Evolutionary conservation across 2,329 filamentous ascomycete species (phyloP), one percentile per base, ranked within the genome.

Genomic region (Penicillium glabrum): DNA sequence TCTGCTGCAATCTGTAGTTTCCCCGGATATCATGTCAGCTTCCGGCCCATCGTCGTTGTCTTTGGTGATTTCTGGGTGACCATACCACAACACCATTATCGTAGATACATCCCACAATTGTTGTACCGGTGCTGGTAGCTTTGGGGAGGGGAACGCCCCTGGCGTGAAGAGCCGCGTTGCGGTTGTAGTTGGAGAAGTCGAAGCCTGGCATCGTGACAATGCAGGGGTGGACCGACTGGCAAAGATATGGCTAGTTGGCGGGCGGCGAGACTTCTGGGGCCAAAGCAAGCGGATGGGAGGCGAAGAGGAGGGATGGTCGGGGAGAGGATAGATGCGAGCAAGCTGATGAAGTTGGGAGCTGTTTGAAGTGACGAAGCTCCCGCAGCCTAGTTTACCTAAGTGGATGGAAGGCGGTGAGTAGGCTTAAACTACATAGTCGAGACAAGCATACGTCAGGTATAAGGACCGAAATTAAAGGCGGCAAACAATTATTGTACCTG

Each of bases 121-220:
- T 99, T 58, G 95, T 99, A 82, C 95, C 95, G 60, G 95, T 99
- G 80, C 93, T 97, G 60, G 95, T 99, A 61, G 95, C 95, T 82
- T 97, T 98, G 70, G 96, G 95, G 59, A 98, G 83, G 61, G 95
- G 95, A 51, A 98, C 89, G 68, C 96, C 96, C 78, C 89, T 87
- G 69, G 93, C 91, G 77, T 98, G 93, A 67, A 99, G 87, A 64
- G 93, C 93, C 75, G 89, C 87, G 86, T 99, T 99, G 83, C 95
- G 91, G 86, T 96, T 96, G 86, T 98, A 95, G 85, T 99, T 99
- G 78, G 92, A 96, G 85, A 99, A 99, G 82, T 98, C 93, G 85
- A 97, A 96, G 81, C 93, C 93, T 70, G 90, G 88, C 95, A 99
- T 99, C 70, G 72, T 88, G 79, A 63, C 56, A 61, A 66, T 58